Percentiles rank a stretch among this genome's conserved stretches.
Conservation (phyloP, 108 stramenopile genomes). For the Fragilariopsis cylindrus region DNA sequence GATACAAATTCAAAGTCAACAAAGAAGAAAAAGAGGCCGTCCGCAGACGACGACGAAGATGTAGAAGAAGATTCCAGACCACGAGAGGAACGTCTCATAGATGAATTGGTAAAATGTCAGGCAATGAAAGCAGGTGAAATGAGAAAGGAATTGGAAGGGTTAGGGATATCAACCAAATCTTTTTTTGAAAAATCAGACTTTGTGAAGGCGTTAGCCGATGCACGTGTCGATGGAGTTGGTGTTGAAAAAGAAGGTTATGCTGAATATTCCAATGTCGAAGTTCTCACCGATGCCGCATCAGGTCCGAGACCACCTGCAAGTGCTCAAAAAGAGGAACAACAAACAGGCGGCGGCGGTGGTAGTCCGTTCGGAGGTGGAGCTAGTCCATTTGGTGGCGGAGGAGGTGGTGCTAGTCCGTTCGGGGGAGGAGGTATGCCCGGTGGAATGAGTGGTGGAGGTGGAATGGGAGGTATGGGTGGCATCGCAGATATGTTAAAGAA, state of each 20-base stretch:
- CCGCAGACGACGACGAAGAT: neutral
- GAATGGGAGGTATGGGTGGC: conserved; percentile 51
- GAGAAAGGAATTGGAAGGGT: conserved; percentile 65
- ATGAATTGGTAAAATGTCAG: conserved; percentile 67
- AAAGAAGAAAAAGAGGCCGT: conserved; percentile 12
- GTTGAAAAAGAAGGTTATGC: conserved; percentile 60
- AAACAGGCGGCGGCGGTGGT: conserved; percentile 25
- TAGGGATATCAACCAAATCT: conserved; percentile 65
- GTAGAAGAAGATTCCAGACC: conserved; percentile 22
- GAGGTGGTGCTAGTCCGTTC: conserved; percentile 53
- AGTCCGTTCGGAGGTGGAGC: conserved; percentile 54
- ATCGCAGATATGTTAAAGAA: conserved; percentile 75
- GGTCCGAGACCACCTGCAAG: conserved; percentile 22
- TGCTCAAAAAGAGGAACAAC: neutral
- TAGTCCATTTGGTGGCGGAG: conserved; percentile 33
- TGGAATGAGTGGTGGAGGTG: conserved; percentile 71
- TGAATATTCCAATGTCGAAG: conserved; percentile 77
- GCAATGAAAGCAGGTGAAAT: conserved; percentile 62
- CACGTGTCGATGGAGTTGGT: conserved; percentile 55
- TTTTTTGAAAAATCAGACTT: conserved; percentile 87
- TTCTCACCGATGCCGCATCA: conserved; percentile 51
- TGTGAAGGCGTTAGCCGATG: conserved; percentile 64
- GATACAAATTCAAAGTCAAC: neutral
- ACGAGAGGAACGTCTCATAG: conserved; percentile 49
- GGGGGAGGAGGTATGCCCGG: conserved; percentile 71